Conservation (phyloP, 2,329 filamentous ascomycete genomes). For the Fusarium sp. region DNA sequence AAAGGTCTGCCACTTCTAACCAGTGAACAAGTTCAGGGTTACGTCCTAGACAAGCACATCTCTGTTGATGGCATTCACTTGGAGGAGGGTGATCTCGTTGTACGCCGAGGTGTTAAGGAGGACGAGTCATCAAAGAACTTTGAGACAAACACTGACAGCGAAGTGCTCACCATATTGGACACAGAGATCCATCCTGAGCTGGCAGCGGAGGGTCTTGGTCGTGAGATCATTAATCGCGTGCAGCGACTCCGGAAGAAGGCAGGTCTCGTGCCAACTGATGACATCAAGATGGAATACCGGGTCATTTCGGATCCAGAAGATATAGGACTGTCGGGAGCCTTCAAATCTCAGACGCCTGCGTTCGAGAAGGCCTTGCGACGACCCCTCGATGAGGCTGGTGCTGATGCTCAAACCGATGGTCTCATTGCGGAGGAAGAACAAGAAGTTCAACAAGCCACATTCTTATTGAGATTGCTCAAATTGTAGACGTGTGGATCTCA, state of each 20-base stretch:
- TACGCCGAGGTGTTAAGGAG: slow-evolving; percentile 81
- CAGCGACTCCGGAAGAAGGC: slow-evolving; percentile 95
- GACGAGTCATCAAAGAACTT: slow-evolving; percentile 75
- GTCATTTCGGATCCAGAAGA: slow-evolving; percentile 82
- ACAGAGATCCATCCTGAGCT: slow-evolving; percentile 83
- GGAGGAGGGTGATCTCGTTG: slow-evolving; percentile 78
- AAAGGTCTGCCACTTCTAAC: slow-evolving; percentile 83
- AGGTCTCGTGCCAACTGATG: slow-evolving; percentile 87
- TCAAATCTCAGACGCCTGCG: slow-evolving; percentile 70
- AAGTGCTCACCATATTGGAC: slow-evolving; percentile 92
- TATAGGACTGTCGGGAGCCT: slow-evolving; percentile 75
- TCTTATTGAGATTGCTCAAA: slow-evolving; percentile 79
- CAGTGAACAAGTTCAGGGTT: slow-evolving; percentile 82
- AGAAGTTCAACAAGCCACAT: slow-evolving; percentile 83
- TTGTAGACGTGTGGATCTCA: slow-evolving; percentile 57
- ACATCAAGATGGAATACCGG: slow-evolving; percentile 93
- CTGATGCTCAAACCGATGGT: slow-evolving; percentile 35
- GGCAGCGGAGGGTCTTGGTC: slow-evolving; percentile 84
- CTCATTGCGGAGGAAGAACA: slow-evolving; percentile 85
- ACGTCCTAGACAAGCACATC: slow-evolving; percentile 77
- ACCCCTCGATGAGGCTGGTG: slow-evolving; percentile 67
- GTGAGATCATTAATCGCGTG: slow-evolving; percentile 93
- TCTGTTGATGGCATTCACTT: slow-evolving; percentile 87
- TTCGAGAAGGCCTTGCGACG: slow-evolving; percentile 83
- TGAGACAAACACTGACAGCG: slow-evolving; percentile 87